phyloP scores from a whole-genome alignment of 1,284 basidiomycete species.

The Pterula multifida region DNA sequence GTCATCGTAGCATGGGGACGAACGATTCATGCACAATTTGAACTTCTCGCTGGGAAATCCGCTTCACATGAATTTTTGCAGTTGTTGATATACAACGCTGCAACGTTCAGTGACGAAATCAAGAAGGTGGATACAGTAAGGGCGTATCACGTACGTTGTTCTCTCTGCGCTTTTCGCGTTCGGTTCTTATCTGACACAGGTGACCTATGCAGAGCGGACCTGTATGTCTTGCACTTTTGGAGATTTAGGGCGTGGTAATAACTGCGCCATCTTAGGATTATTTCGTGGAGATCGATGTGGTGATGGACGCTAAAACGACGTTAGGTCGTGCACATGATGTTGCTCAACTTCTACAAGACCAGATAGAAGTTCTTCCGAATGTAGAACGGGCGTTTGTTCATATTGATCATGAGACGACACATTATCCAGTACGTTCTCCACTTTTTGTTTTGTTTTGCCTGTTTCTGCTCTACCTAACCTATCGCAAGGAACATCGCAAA shows the following conservation, averaged over 20 bases:
- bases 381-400: constrained; percentile 91
- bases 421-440: constrained; percentile 50
- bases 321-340: constrained; percentile 90
- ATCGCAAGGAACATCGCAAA: constrained; percentile 22
- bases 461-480: background rate
- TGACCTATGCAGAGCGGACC: constrained; percentile 43
- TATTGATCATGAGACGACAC: constrained; percentile 86
- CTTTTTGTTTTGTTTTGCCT: background rate
- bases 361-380: constrained; percentile 83
- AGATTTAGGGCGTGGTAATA: too few species aligned
- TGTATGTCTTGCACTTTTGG: constrained; percentile 24
- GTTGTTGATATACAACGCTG: constrained; percentile 86
- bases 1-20: constrained; percentile 75
- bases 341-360: constrained; percentile 87
- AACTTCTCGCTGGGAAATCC: constrained; percentile 80
- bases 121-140: constrained; percentile 81
- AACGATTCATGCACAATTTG: constrained; percentile 76
- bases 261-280: constrained; percentile 42
- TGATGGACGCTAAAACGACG: constrained; percentile 84
- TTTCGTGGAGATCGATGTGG: constrained; percentile 92
- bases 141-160: constrained; percentile 65
- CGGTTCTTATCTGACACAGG: background rate
- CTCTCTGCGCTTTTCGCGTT: constrained; percentile 7
- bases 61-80: constrained; percentile 87
- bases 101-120: constrained; percentile 82